Evolutionary conservation across 768 basidiomycete species (phyloP).

Genomic region (Agrocybe praecox): DNA sequence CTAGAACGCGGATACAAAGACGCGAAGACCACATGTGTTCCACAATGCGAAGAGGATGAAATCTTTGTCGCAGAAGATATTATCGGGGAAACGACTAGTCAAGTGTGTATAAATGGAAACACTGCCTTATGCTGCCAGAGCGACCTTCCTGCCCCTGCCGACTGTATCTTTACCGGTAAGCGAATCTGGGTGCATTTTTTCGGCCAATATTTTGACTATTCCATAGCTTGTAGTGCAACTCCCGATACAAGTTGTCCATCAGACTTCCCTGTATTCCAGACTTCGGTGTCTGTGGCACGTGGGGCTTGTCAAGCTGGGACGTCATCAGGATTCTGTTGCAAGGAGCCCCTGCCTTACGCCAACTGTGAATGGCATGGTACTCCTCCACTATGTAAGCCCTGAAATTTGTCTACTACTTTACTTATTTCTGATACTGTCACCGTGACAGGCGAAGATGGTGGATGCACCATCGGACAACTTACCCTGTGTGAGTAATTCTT

Average conservation of each 20-base stretch:
- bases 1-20: too few relatives aligned
- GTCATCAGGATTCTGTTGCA: neutral
- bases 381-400: constrained; percentile 1
- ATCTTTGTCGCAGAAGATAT: constrained; percentile 3
- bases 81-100: constrained; percentile 1
- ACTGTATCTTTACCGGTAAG: constrained; percentile 1
- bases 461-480: too few relatives aligned
- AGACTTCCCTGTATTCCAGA: too few relatives aligned
- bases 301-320: neutral
- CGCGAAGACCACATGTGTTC: too few relatives aligned
- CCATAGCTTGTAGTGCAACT: too few relatives aligned
- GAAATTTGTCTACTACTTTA: too few relatives aligned
- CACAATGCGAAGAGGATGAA: neutral
- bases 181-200: neutral
- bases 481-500: too few relatives aligned
- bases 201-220: too few relatives aligned
- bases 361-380: constrained; percentile 6
- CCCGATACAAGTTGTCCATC: too few relatives aligned
- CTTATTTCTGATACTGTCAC: too few relatives aligned
- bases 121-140: constrained; percentile 1
- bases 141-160: constrained; percentile 1
- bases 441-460: too few relatives aligned
- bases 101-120: constrained; percentile 1
- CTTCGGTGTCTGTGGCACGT: too few relatives aligned
- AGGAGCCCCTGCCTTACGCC: neutral